Base-by-base conservation (phyloP, 306 rosid genomes). In the Castanea sativa region DNA sequence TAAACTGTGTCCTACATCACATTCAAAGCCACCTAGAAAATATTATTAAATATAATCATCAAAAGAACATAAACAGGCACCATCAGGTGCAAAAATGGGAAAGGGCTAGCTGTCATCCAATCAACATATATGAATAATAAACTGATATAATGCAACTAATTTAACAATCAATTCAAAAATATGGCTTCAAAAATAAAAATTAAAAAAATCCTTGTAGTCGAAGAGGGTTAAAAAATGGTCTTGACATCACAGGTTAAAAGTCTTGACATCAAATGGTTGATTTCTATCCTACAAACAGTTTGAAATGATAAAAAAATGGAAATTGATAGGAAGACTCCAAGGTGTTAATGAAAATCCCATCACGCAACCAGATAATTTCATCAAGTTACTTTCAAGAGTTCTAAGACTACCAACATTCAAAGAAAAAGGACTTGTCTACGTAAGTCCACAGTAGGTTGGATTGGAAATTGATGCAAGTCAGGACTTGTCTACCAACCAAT, bases 21-120 rank as follows among this genome's bases (percentile, higher is more conserved):
- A n/a, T 83, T 85, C 61, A 68, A 73, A 61, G 30, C 56, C 11
- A 35, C 64, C 73, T 43, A 69, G 75, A 12, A 74, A 73, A 73
- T 45, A 51, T 35, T 14, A 21, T 33, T 19, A 43, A 52, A 56
- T 80, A 49, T 33, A 33, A 76, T 71, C 38, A 51, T 13, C 14
- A 14, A 68, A 41, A 33, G 80, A 68, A 57, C 72, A 67, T 33
- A 25, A 25, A 25, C 27, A 25, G 27, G 27, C 65, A 59, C 23
- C 65, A 30, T 59, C 65, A 59, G 1, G 30, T 21, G 21, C 16
- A 59, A 59, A 59, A 21, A 23, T 23, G 32, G 10, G 65, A 21
- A 23, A 23, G 23, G 65, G 5, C 29, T 14, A 9, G 23, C 15
- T 14, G 3, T 56, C 11, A 7, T 56, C 61, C n/a, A 6, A 19